phyloP scores from a whole-genome alignment of 2,329 filamentous ascomycete genomes.

The Verticillium longisporum region DNA sequence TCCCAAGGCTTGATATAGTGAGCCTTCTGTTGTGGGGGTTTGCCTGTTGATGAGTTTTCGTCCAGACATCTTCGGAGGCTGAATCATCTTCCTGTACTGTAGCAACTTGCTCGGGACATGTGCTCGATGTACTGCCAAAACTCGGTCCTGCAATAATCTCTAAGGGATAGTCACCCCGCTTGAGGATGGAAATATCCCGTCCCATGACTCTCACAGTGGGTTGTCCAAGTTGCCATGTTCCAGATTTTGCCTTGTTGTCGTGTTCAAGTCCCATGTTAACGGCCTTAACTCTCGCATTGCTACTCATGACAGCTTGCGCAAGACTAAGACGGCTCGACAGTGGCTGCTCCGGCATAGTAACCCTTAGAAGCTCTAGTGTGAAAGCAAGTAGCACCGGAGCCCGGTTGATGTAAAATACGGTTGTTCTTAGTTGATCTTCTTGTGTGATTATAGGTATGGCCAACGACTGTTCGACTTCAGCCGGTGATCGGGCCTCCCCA shows the following conservation, averaged over 20 bases:
- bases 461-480: constrained; percentile 57
- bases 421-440: constrained; percentile 52
- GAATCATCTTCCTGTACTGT: neutral
- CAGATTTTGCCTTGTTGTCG: constrained; percentile 57
- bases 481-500: constrained; percentile 10
- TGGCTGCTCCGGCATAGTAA: constrained; percentile 82
- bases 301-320: constrained; percentile 76
- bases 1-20: constrained; percentile 7
- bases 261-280: constrained; percentile 65
- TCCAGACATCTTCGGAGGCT: neutral
- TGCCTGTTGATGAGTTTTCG: neutral
- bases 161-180: constrained; percentile 59
- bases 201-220: constrained; percentile 67
- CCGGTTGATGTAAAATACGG: constrained; percentile 65
- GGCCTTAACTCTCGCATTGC: constrained; percentile 72
- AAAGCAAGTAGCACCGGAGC: constrained; percentile 80
- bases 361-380: constrained; percentile 63
- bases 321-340: constrained; percentile 77
- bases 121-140: constrained; percentile 9
- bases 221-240: constrained; percentile 69
- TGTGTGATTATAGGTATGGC: constrained; percentile 49
- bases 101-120: constrained; percentile 1
- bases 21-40: neutral
- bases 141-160: constrained; percentile 25
- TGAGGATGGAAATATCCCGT: constrained; percentile 67